Base-by-base conservation (phyloP, 192 early-diverging fungal genomes). In the Linnemannia hyalina region DNA sequence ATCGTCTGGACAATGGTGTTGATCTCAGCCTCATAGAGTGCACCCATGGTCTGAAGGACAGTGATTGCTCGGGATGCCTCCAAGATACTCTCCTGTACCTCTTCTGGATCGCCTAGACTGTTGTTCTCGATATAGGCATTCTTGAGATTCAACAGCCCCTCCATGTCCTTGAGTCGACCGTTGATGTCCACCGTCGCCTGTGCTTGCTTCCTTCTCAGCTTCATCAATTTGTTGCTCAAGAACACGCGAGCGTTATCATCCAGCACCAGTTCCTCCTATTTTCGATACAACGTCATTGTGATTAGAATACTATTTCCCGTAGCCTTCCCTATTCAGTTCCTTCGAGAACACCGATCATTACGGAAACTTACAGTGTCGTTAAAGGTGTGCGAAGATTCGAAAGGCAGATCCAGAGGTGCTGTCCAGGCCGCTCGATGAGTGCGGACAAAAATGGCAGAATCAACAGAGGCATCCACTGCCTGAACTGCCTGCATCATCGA, bases 221-320 rank as follows among this genome's bases (percentile, higher is more conserved):
- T 94, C 68, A 89, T 87, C 26, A 96, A 84, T 77, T 91, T 93
- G 83, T 96, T 96, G 69, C 87, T 91, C 74, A 96, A 84, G 71
- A 90, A 96, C 16, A 94, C 90, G 10, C 83, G 69, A 6, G 94
- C 88, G 36, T 88, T 90, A 41, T 94, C 93, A 75, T 94, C 95
- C 20, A 77, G 73, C 0, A 90, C 90, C 42, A 96, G 84, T 40
- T 90, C 82, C 23, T 82, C 88, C 89, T 89, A 77, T 60, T 26
- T 11, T 15, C 10, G 11, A 32, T 11, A 32, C 9, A 32, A 32
- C 3, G 32, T 16, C 8, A 60, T 40, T 4, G 15, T 29, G 15
- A 4, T 68, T 11, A 65, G 26, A 41, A 26, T 32, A 42, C 8
- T 0, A 15, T 35, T 70, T 70, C 18, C 3, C 20, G 20, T 70